phyloP scores from a whole-genome alignment of 371 early-diverging fungal species.

The Haplosporangium sp. region DNA sequence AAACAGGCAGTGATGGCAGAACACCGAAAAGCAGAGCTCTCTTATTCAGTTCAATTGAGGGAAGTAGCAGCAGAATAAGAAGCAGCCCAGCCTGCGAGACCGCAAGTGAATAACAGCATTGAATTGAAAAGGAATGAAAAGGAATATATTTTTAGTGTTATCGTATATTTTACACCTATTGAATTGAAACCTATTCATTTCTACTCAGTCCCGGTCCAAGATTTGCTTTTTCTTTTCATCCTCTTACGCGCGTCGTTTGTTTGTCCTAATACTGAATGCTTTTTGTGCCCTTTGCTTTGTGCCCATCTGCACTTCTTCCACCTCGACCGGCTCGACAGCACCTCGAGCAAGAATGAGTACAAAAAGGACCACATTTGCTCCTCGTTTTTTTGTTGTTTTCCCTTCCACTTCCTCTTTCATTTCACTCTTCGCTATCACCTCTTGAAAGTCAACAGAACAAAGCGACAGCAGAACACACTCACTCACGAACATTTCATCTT shows the following conservation, averaged over 20 bases:
- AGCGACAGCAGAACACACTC: background rate
- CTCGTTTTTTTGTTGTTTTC: slow-evolving; percentile 8
- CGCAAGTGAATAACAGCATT: too few relatives aligned
- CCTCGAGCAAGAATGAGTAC: slow-evolving; percentile 14
- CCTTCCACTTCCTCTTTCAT: background rate
- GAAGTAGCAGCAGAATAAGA: too few relatives aligned
- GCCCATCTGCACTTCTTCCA: background rate
- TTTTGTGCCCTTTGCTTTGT: background rate
- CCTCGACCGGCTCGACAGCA: background rate
- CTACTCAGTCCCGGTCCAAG: too few relatives aligned
- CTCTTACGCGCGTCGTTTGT: background rate
- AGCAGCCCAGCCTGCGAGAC: too few relatives aligned
- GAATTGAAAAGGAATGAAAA: too few relatives aligned
- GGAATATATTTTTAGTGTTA: too few relatives aligned
- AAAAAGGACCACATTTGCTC: slow-evolving; percentile 11
- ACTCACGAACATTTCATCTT: background rate
- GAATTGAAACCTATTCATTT: too few relatives aligned
- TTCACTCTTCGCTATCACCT: slow-evolving; percentile 2
- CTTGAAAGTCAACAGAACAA: background rate
- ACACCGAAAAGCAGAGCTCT: too few relatives aligned
- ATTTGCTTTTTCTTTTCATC: too few relatives aligned
- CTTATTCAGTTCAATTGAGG: too few relatives aligned
- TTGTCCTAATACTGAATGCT: background rate
- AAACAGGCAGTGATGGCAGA: too few relatives aligned
- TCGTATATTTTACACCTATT: too few relatives aligned